These are phyloP conservation scores for Leccinum broughii DNA, from an alignment of 768 basidiomycete species.

Conservation along the genomic window DNA sequence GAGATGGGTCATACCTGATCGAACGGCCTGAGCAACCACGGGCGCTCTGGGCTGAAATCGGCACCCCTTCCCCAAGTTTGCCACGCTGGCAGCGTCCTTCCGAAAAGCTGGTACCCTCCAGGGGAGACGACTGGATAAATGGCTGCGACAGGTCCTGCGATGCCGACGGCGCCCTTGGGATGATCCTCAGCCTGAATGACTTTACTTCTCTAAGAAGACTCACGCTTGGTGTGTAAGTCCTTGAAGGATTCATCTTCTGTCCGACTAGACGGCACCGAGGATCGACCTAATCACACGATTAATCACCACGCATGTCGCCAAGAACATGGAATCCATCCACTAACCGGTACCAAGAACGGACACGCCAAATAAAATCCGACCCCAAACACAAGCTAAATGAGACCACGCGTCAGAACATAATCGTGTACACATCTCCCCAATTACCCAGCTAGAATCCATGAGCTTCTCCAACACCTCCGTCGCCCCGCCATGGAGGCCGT, in stretches of 20 bases:
- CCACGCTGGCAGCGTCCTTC: constrained; percentile 65
- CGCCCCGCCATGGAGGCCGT: constrained; percentile 48
- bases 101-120: constrained; percentile 66
- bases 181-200: not conserved
- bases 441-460: constrained; percentile 51
- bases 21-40: constrained; percentile 64
- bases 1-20: constrained; percentile 62
- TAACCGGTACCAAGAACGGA: constrained; percentile 54
- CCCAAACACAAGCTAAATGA: constrained; percentile 55
- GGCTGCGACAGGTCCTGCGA: constrained; percentile 64
- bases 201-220: constrained; percentile 11
- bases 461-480: constrained; percentile 48
- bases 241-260: constrained; percentile 76
- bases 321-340: constrained; percentile 32
- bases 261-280: constrained; percentile 58
- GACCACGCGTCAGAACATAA: constrained; percentile 13
- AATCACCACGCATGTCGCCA: not conserved
- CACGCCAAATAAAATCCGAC: constrained; percentile 67
- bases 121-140: constrained; percentile 67
- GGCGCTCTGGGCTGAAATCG: constrained; percentile 45
- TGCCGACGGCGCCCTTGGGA: constrained; percentile 63
- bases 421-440: constrained; percentile 4
- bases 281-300: constrained; percentile 44
- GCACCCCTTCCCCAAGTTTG: constrained; percentile 58
- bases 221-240: constrained; percentile 64